Evolutionary conservation across 176 grass and related monocot species (phyloP).

Genomic region (Bromus sterilis): DNA sequence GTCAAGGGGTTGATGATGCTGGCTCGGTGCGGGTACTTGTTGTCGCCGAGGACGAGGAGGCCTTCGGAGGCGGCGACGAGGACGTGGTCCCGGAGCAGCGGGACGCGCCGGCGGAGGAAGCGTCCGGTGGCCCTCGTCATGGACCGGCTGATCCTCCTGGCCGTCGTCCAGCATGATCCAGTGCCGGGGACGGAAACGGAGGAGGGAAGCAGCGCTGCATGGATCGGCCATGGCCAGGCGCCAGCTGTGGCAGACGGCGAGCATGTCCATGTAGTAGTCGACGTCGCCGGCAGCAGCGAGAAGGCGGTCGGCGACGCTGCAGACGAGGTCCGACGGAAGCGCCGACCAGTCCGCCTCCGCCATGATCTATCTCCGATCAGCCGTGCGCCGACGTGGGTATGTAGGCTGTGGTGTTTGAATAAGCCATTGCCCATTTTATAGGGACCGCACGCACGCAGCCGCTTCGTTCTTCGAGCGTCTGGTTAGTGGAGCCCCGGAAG

Average conservation of each 20-base stretch:
- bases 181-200: background rate
- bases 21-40: background rate
- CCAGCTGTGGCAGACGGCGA: background rate
- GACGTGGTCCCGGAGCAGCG: background rate
- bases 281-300: background rate
- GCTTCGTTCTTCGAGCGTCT: too few species aligned
- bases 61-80: background rate
- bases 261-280: background rate
- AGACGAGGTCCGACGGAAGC: background rate
- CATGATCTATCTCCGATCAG: background rate
- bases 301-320: background rate
- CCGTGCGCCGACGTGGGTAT: background rate
- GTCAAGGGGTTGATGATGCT: background rate
- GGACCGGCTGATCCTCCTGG: too few species aligned
- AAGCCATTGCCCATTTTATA: background rate
- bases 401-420: too few species aligned
- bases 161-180: background rate
- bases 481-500: too few species aligned
- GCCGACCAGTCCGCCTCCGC: background rate
- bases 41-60: background rate
- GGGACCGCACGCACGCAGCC: too few species aligned
- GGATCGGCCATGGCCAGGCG: background rate
- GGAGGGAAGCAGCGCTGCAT: too few species aligned
- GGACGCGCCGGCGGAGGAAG: background rate
- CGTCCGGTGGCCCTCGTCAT: background rate